Conservation (phyloP, 176 grass and related monocot genomes). For the Stipa capillata region DNA sequence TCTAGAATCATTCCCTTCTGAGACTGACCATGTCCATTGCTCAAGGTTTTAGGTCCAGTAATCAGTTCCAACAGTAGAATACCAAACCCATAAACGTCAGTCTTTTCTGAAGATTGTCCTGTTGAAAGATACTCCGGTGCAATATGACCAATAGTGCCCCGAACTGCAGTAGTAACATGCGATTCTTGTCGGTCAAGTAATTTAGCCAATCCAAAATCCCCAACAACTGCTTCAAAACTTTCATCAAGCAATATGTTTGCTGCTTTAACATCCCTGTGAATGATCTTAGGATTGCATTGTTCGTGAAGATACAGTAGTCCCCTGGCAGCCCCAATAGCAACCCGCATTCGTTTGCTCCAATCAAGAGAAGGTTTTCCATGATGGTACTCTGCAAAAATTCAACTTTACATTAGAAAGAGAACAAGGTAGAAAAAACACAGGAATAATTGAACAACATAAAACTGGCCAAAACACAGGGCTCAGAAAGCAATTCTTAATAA, state of each 20-base stretch:
- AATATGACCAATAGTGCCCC: constrained; percentile 92
- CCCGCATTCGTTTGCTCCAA: constrained; percentile 79
- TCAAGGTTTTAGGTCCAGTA: constrained; percentile 78
- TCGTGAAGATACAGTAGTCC: constrained; percentile 92
- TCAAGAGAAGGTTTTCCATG: constrained; percentile 68
- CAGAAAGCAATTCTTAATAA: not conserved
- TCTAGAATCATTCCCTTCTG: constrained; percentile 97
- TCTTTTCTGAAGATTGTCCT: constrained; percentile 94
- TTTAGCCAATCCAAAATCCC: constrained; percentile 96
- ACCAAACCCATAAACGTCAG: constrained; percentile 94
- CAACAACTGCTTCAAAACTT: constrained; percentile 84
- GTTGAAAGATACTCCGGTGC: constrained; percentile 96
- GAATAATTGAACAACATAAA: not conserved
- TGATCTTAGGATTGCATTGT: constrained; percentile 97
- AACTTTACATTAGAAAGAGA: not conserved
- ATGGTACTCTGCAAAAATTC: constrained; percentile 60
- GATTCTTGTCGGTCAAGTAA: constrained; percentile 90
- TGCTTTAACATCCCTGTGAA: constrained; percentile 94
- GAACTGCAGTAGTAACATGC: constrained; percentile 86
- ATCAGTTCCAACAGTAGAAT: constrained; percentile 91
- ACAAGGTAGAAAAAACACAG: not conserved
- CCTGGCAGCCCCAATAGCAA: constrained; percentile 82
- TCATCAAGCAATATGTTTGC: constrained; percentile 95
- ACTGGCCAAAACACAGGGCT: not conserved
- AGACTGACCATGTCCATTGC: constrained; percentile 58